Conservation (phyloP, 176 grass and related monocot species). For the Hsuehochloa calcarea region DNA sequence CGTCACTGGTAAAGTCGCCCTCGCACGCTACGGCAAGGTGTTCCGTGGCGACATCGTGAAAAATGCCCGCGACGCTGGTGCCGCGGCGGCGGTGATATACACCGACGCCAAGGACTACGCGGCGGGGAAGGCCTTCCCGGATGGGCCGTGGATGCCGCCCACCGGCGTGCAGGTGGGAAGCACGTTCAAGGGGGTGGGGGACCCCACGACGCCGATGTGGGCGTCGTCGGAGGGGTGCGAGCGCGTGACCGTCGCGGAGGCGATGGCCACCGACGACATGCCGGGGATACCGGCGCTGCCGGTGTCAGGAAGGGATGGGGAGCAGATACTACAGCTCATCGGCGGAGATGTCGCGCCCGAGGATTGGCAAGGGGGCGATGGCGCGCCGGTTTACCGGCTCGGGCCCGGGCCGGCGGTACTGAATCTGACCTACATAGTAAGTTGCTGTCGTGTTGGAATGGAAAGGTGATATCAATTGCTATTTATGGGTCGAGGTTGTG, state of each 20-base stretch:
- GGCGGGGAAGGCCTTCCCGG: slow-evolving; percentile 51
- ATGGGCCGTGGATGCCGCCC: slow-evolving; percentile 74
- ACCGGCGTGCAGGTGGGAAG: slow-evolving; percentile 77
- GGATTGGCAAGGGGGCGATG: slow-evolving; percentile 79
- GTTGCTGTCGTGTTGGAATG: not conserved
- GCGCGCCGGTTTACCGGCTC: slow-evolving; percentile 45
- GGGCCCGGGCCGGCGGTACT: slow-evolving; percentile 74
- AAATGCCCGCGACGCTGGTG: slow-evolving; percentile 66
- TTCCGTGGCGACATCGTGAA: slow-evolving; percentile 81
- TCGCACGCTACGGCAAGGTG: slow-evolving; percentile 73
- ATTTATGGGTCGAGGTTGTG: not conserved
- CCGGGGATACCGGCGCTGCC: slow-evolving; percentile 72
- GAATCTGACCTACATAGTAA: slow-evolving; percentile 67
- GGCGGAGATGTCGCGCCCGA: slow-evolving; percentile 62
- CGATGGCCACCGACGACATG: slow-evolving; percentile 61
- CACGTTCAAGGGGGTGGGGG: slow-evolving; percentile 58
- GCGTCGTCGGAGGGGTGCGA: slow-evolving; percentile 65
- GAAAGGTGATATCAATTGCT: not conserved
- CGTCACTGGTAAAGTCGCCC: slow-evolving; percentile 65
- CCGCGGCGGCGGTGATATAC: slow-evolving; percentile 65
- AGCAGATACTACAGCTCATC: slow-evolving; percentile 52
- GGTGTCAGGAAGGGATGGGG: slow-evolving; percentile 70
- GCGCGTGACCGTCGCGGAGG: slow-evolving; percentile 55
- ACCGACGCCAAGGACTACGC: slow-evolving; percentile 78
- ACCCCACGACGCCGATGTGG: slow-evolving; percentile 85